Conservation (phyloP, 2,329 filamentous ascomycete genomes). For the Diplodia sapinea region DNA sequence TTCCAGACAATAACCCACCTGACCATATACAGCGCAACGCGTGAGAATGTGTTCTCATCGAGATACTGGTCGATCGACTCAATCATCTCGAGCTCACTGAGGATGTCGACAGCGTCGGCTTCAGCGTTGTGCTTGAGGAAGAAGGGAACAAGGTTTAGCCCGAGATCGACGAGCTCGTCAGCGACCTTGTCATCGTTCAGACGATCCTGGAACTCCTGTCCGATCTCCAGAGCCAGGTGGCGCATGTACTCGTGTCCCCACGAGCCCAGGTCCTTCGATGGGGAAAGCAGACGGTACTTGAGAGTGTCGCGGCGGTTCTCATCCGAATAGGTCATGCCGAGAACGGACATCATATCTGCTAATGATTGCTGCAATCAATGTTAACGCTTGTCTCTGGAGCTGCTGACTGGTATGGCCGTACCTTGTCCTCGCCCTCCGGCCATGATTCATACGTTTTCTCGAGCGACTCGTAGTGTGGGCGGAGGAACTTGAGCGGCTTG, state of each 20-base stretch:
- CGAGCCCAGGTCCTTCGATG: slow-evolving; percentile 88
- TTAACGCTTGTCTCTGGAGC: slow-evolving; percentile 34
- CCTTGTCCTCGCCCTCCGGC: slow-evolving; percentile 84
- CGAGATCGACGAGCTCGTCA: slow-evolving; percentile 84
- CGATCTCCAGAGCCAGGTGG: slow-evolving; percentile 93
- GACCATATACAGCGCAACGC: slow-evolving; percentile 97
- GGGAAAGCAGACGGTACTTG: slow-evolving; percentile 90
- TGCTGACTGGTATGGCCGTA: slow-evolving; percentile 40
- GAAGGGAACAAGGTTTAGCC: slow-evolving; percentile 83
- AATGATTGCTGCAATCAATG: slow-evolving; percentile 64
- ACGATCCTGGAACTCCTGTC: slow-evolving; percentile 88
- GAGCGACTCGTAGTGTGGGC: slow-evolving; percentile 92
- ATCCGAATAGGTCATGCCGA: slow-evolving; percentile 98
- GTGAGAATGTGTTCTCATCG: slow-evolving; percentile 89
- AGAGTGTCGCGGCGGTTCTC: slow-evolving; percentile 95
- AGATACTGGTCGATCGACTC: slow-evolving; percentile 87
- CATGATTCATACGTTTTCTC: slow-evolving; percentile 89
- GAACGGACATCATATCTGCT: slow-evolving; percentile 93
- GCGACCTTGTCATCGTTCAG: slow-evolving; percentile 83
- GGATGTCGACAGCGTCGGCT: slow-evolving; percentile 93
- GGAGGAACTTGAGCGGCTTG: slow-evolving; percentile 96
- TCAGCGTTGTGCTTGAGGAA: slow-evolving; percentile 98
- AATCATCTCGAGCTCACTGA: slow-evolving; percentile 98
- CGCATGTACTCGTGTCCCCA: slow-evolving; percentile 99
- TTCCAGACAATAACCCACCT: slow-evolving; percentile 51